A percentile compares a stretch with the other conserved stretches of the same genome.
phyloP scores from a whole-genome alignment of 805 yeast species.

The Maudiozyma saulgeensis region DNA sequence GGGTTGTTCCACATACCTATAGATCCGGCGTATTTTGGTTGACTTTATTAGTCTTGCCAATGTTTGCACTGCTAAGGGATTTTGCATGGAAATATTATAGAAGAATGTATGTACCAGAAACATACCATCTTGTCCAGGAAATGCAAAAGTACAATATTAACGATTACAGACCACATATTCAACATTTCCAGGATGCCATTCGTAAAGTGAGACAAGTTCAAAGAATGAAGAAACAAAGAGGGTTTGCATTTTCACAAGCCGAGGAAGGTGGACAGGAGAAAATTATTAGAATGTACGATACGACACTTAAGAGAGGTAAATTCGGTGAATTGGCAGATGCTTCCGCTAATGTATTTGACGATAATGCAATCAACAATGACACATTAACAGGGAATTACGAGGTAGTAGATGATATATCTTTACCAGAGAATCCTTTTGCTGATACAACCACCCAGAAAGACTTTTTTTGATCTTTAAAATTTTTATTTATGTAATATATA shows the following conservation, averaged over 20 bases:
- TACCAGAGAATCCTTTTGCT: conserved; percentile 11
- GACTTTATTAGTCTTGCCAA: conserved; percentile 61
- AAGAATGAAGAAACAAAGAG: conserved; percentile 95
- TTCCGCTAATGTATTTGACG: conserved; percentile 26
- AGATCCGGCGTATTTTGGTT: conserved; percentile 81
- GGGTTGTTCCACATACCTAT: conserved; percentile 67
- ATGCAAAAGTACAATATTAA: conserved; percentile 91
- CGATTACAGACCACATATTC: conserved; percentile 92
- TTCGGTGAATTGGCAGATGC: conserved; percentile 52
- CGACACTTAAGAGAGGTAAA: conserved; percentile 74
- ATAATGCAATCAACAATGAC: conserved; percentile 2
- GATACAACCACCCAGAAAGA: not conserved
- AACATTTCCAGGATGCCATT: conserved; percentile 93
- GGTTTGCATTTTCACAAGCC: conserved; percentile 94
- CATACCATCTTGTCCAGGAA: conserved; percentile 92
- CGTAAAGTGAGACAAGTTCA: conserved; percentile 96
- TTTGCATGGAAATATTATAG: conserved; percentile 90
- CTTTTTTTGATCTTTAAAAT: not conserved
- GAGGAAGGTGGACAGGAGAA: conserved; percentile 85
- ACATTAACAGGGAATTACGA: not conserved
- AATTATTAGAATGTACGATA: conserved; percentile 87
- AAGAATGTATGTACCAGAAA: conserved; percentile 83
- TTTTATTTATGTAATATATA: not conserved
- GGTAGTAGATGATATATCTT: not conserved
- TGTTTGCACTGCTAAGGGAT: conserved; percentile 75